Evolutionary conservation across 23 red algal genomes (phyloP), one percentile per base, ranked within the genome.

Genomic region (Gracilaria gracilis): DNA sequence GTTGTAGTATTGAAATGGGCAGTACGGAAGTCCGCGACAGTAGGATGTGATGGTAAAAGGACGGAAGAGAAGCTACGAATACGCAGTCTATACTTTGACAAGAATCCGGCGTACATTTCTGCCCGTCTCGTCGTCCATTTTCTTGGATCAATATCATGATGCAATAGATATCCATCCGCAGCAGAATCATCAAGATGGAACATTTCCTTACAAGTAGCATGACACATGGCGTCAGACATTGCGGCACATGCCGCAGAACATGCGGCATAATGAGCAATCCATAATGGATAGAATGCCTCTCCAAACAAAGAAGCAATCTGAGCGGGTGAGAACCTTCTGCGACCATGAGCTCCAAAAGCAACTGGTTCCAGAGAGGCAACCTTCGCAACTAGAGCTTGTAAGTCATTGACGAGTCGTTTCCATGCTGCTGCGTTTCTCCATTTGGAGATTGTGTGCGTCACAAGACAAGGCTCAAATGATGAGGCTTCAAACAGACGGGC

Each of bases 21-120:
- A 16, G 38, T 29, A 46, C 72, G 72, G 50, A 77, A 77, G 34
- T 77, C 72, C 3, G 72, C 72, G 7, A 77, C 42, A 32, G 40
- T 77, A 33, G 19, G 12, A 20, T 82, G 79, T 31, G 58, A 82
- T 11, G 34, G 79, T 4, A 62, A 53, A 29, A 1, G 6, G 5
- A 1, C 2, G n/a, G 58, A 46, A 27, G 79, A 57, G 47, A 81
- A 19, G 25, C 16, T 64, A 24, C 54, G 46, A 33, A 81, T 62
- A n/a, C 57, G 54, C 15, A 80, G 87, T 12, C 87, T 72, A 57
- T 90, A 90, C 57, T 64, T 48, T 21, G 77, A 39, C 59, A 90
- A n/a, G 53, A 90, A 90, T 7, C 87, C 87, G 51, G 74, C 79
- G 37, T 90, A 90, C 87, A 90, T 90, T 46, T 90, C 87, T 49